Percentiles rank a stretch among this genome's conserved stretches.
Conservation (phyloP, 495 filamentous ascomycete species). For the Aspergillus biplanus region DNA sequence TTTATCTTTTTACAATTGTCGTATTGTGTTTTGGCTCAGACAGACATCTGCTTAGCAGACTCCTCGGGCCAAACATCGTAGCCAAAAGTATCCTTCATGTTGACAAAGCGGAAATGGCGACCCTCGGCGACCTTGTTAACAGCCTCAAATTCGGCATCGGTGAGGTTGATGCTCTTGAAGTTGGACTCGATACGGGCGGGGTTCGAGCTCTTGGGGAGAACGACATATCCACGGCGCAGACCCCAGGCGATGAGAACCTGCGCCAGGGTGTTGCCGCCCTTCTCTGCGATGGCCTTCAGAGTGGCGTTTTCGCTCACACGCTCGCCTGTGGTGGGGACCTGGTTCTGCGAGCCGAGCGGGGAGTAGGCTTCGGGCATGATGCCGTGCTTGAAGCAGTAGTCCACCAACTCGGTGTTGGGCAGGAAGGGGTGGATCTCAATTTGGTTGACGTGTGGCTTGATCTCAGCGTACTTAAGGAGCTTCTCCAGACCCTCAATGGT, state of each 20-base stretch:
- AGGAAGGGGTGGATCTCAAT: slow-evolving; percentile 94
- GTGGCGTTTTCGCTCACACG: slow-evolving; percentile 61
- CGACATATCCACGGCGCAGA: slow-evolving; percentile 69
- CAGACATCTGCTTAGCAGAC: slow-evolving; percentile 44
- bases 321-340: slow-evolving; percentile 67
- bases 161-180: slow-evolving; percentile 62
- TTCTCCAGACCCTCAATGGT: slow-evolving; percentile 69
- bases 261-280: slow-evolving; percentile 63
- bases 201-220: slow-evolving; percentile 72
- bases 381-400: slow-evolving; percentile 68
- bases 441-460: slow-evolving; percentile 79
- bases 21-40: slow-evolving; percentile 21
- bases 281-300: slow-evolving; percentile 62
- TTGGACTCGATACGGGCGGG: slow-evolving; percentile 66
- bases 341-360: slow-evolving; percentile 68
- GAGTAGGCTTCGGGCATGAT: slow-evolving; percentile 79
- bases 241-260: slow-evolving; percentile 76
- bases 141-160: slow-evolving; percentile 58
- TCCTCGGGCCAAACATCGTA: slow-evolving; percentile 56
- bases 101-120: slow-evolving; percentile 71
- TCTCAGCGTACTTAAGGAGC: slow-evolving; percentile 66
- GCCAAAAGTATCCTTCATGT: slow-evolving; percentile 76
- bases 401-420: slow-evolving; percentile 70
- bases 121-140: slow-evolving; percentile 63
- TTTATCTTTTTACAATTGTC: too few relatives aligned